These are phyloP conservation scores for Penicillium sp. DNA, from an alignment of 2,329 filamentous ascomycete genomes.

Conservation along the genomic window DNA sequence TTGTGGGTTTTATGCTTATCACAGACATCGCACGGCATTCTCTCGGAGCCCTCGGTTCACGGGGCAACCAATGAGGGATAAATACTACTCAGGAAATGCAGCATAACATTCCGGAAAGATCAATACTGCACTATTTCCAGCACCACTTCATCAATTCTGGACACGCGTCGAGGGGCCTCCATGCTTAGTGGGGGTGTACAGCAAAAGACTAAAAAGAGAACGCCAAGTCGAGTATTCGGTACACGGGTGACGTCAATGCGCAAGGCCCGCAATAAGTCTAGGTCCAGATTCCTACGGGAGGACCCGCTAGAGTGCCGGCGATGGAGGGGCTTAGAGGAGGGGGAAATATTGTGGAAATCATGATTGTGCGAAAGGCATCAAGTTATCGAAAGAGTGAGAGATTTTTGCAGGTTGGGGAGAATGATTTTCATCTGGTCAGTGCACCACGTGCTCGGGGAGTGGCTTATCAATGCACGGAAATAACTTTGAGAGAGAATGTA, in stretches of 20 bases:
- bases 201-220: background rate
- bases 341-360: background rate
- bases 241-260: background rate
- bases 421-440: background rate
- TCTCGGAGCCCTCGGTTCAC: background rate
- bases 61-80: background rate
- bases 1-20: background rate
- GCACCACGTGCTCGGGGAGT: slow-evolving; percentile 11
- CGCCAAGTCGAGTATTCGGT: background rate
- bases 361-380: background rate
- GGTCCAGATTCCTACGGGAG: background rate
- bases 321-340: background rate
- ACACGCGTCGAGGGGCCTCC: background rate
- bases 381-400: background rate
- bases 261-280: background rate
- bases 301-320: background rate
- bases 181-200: background rate
- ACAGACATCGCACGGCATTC: background rate
- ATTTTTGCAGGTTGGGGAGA: background rate
- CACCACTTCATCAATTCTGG: background rate
- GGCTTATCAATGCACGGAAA: slow-evolving; percentile 13
- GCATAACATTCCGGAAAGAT: background rate
- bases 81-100: background rate
- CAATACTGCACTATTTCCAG: background rate
- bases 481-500: background rate